phyloP scores from a whole-genome alignment of 129 eudicot species.

The Pseudognaphalium luteoalbum region DNA sequence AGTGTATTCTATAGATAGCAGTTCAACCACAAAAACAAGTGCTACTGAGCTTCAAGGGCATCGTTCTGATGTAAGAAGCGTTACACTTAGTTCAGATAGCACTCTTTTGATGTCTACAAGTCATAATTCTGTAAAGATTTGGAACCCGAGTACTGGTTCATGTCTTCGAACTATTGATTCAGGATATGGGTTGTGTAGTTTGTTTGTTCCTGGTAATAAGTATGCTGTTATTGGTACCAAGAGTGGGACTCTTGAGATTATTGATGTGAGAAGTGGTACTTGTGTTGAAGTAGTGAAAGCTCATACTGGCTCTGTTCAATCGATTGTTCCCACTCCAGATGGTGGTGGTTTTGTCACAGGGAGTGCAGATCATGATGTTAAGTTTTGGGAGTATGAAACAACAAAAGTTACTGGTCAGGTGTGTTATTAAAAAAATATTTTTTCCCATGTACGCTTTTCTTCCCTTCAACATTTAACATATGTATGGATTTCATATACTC shows the following conservation, averaged over 20 bases:
- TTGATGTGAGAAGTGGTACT: conserved; percentile 84
- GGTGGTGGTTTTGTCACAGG: conserved; percentile 91
- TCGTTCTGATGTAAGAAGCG: conserved; percentile 96
- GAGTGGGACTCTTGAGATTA: conserved; percentile 70
- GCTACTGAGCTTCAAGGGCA: conserved; percentile 90
- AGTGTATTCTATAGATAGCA: conserved; percentile 58
- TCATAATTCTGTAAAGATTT: conserved; percentile 81
- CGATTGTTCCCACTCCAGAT: conserved; percentile 73
- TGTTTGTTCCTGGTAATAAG: conserved; percentile 88
- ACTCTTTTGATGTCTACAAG: conserved; percentile 88
- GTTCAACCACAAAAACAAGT: conserved; percentile 47
- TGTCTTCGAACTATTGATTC: conserved; percentile 95
- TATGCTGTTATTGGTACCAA: conserved; percentile 89
- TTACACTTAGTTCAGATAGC: conserved; percentile 88
- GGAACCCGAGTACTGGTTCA: conserved; percentile 92
- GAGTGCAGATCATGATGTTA: conserved; percentile 89
- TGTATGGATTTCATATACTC: background rate
- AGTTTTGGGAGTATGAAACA: conserved; percentile 90
- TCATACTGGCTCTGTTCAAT: conserved; percentile 74
- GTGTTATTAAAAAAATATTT: conserved; percentile 21
- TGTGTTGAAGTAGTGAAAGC: conserved; percentile 84
- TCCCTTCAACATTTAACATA: background rate
- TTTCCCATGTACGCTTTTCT: no score
- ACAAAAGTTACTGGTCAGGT: conserved; percentile 65
- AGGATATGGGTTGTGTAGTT: conserved; percentile 81